phyloP scores from a whole-genome alignment of 2,329 filamentous ascomycete genomes.

The Cercospora sp. region DNA sequence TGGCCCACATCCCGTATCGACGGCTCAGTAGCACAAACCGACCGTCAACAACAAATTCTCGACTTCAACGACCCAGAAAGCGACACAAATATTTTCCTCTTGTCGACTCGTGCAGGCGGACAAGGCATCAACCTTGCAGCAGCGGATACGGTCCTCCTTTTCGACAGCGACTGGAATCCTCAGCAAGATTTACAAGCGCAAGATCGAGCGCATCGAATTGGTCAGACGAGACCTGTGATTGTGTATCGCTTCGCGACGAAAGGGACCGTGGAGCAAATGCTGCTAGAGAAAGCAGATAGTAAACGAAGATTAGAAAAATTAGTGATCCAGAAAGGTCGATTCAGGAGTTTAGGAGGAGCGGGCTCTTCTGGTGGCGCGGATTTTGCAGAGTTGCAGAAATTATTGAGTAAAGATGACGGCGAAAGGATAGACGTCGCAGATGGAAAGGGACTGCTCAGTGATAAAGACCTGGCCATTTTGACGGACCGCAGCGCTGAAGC shows the following conservation, averaged over 20 bases:
- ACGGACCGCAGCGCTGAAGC: constrained; percentile 72
- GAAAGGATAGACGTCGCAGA: constrained; percentile 58
- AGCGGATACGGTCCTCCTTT: constrained; percentile 89
- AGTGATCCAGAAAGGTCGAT: constrained; percentile 90
- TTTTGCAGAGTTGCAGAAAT: constrained; percentile 49
- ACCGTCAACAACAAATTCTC: constrained; percentile 52
- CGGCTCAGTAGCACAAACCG: constrained; percentile 73
- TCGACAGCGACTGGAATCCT: constrained; percentile 90
- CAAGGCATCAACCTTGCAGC: constrained; percentile 92
- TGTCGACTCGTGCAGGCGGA: constrained; percentile 88
- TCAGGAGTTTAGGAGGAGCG: constrained; percentile 52
- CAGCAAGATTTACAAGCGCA: constrained; percentile 97
- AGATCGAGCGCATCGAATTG: constrained; percentile 91
- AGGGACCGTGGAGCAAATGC: constrained; percentile 84
- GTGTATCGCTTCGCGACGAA: constrained; percentile 93
- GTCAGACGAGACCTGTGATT: constrained; percentile 86
- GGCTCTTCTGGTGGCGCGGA: constrained; percentile 39
- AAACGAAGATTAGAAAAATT: constrained; percentile 92
- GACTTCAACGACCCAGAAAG: constrained; percentile 48
- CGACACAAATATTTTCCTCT: constrained; percentile 69
- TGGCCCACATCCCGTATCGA: constrained; percentile 91
- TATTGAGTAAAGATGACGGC: constrained; percentile 64
- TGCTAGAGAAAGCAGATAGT: constrained; percentile 83
- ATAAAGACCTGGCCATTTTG: constrained; percentile 73
- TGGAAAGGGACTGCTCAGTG: constrained; percentile 68